phyloP scores from a whole-genome alignment of 2,329 filamentous ascomycete species.

The Capronia epimyces region DNA sequence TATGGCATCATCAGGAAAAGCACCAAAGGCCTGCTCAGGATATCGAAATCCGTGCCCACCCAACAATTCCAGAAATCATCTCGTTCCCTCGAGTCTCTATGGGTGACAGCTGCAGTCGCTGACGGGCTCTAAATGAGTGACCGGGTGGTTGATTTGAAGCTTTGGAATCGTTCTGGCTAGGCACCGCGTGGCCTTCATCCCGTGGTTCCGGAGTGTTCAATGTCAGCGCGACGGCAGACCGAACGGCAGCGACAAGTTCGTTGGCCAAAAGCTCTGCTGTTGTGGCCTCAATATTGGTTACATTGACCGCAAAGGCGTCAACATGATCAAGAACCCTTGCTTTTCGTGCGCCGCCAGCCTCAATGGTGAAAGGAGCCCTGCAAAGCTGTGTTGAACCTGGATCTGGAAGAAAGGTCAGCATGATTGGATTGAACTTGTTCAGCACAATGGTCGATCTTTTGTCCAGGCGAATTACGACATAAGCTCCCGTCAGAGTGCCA shows the following conservation, averaged over 20 bases:
- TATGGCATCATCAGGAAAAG: no score
- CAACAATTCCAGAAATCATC: neutral
- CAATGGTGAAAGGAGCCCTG: neutral
- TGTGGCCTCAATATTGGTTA: slow-evolving; percentile 7
- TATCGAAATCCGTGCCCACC: slow-evolving; percentile 14
- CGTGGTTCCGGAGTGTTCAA: neutral
- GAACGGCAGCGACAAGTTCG: slow-evolving; percentile 1
- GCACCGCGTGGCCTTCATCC: neutral
- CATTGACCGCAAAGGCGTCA: slow-evolving; percentile 11
- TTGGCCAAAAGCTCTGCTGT: neutral
- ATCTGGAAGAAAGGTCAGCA: neutral
- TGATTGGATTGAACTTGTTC: slow-evolving; percentile 8
- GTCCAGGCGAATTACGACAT: slow-evolving; percentile 3
- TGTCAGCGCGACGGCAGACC: neutral
- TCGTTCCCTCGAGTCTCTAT: slow-evolving; percentile 2
- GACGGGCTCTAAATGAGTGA: slow-evolving; percentile 5
- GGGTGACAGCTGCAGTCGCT: slow-evolving; percentile 1
- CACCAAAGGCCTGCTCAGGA: neutral
- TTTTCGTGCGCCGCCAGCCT: neutral
- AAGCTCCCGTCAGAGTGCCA: slow-evolving; percentile 4
- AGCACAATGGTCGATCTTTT: neutral
- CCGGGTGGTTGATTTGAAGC: neutral
- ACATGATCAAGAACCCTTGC: slow-evolving; percentile 1
- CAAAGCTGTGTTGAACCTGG: neutral
- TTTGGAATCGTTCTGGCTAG: neutral